Conservation (phyloP, 768 basidiomycete species). For the Galerina sulciceps region DNA sequence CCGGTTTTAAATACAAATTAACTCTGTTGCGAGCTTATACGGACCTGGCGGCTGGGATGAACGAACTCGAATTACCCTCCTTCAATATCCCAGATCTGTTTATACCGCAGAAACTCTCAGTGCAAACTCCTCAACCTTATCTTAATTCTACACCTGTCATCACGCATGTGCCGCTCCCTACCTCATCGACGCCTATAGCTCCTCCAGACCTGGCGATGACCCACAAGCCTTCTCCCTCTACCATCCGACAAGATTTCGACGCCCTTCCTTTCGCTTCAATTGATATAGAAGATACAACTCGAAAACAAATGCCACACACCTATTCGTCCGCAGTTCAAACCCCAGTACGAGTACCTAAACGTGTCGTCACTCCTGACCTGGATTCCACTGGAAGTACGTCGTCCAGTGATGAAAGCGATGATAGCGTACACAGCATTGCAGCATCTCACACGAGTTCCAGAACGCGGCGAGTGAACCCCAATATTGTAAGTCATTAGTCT, state of each 20-base stretch:
- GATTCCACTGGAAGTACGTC: slow-evolving; percentile 47
- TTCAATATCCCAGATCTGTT: slow-evolving; percentile 63
- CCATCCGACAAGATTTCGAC: slow-evolving; percentile 25
- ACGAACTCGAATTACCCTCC: slow-evolving; percentile 57
- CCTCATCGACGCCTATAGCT: slow-evolving; percentile 1
- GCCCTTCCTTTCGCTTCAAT: slow-evolving; percentile 28
- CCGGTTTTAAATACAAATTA: slow-evolving; percentile 66
- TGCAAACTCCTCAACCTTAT: slow-evolving; percentile 9
- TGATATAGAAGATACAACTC: slow-evolving; percentile 21
- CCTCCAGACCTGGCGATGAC: slow-evolving; percentile 4
- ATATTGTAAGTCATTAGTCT: slow-evolving; percentile 43
- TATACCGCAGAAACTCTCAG: slow-evolving; percentile 55
- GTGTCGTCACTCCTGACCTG: slow-evolving; percentile 38
- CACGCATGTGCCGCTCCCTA: slow-evolving; percentile 11
- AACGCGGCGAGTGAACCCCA: slow-evolving; percentile 53
- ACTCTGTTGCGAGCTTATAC: slow-evolving; percentile 66
- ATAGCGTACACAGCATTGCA: slow-evolving; percentile 25
- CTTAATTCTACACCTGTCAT: slow-evolving; percentile 11
- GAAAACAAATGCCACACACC: slow-evolving; percentile 27
- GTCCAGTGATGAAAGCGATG: slow-evolving; percentile 51
- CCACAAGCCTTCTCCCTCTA: slow-evolving; percentile 13
- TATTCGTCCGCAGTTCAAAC: slow-evolving; percentile 50
- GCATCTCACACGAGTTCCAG: slow-evolving; percentile 37
- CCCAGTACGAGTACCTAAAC: slow-evolving; percentile 25
- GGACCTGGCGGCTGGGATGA: slow-evolving; percentile 63